A percentile compares a stretch with the other conserved stretches of the same genome.
Conservation (phyloP, 2,329 filamentous ascomycete genomes). For the Arthroderma sp. region DNA sequence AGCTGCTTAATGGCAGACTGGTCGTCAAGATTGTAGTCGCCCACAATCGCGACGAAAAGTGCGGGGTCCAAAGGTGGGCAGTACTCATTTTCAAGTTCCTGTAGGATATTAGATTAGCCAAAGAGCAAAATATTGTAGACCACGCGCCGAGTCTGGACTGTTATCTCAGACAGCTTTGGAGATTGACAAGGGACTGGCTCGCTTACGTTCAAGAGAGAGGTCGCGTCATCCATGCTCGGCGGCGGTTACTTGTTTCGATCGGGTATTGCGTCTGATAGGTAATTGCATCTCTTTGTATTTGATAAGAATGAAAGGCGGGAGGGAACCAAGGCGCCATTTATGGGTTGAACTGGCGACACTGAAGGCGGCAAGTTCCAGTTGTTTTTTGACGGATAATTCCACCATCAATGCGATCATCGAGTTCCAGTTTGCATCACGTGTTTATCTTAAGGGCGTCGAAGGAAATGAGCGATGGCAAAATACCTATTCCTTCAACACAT, state of each 20-base stretch:
- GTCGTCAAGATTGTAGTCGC: constrained; percentile 54
- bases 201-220: neutral
- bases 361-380: neutral
- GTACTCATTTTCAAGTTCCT: constrained; percentile 53
- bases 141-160: neutral
- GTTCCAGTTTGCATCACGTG: no score
- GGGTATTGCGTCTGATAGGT: neutral
- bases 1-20: constrained; percentile 44
- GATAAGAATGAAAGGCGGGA: neutral
- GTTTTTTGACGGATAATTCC: neutral
- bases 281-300: constrained; percentile 3
- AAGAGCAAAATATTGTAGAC: neutral
- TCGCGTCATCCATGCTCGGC: constrained; percentile 3
- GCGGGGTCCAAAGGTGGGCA: constrained; percentile 65
- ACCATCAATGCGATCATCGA: neutral
- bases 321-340: neutral
- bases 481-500: no score
- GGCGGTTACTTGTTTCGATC: constrained; percentile 2
- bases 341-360: neutral
- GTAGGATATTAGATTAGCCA: neutral
- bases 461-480: no score
- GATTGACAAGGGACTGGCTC: neutral
- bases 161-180: neutral
- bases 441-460: no score
- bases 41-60: constrained; percentile 61